A percentile compares a stretch with the other conserved stretches of the same genome.
phyloP scores from a whole-genome alignment of 2,329 filamentous ascomycete species.

The Cladosporium velox region DNA sequence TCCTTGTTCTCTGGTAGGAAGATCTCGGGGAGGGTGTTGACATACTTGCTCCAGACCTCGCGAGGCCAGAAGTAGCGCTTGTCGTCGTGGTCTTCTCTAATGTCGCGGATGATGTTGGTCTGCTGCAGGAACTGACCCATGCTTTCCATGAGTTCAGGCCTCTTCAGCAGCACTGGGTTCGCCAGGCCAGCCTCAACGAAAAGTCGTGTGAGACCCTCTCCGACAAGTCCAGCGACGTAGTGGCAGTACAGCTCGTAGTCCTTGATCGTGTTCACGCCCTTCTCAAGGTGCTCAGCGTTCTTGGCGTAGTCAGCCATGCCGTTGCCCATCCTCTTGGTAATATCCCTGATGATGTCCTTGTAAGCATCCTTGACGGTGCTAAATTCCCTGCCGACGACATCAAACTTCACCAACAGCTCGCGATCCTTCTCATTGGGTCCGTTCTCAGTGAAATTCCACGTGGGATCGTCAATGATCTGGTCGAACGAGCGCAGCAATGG shows the following conservation, averaged over 20 bases:
- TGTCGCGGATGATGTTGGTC: conserved; percentile 97
- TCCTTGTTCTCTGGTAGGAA: conserved; percentile 79
- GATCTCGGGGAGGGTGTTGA: conserved; percentile 84
- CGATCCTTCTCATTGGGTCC: conserved; percentile 92
- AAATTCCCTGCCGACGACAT: conserved; percentile 82
- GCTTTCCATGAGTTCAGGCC: conserved; percentile 80
- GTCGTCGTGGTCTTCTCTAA: conserved; percentile 86
- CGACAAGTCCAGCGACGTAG: conserved; percentile 97
- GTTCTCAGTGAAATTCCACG: conserved; percentile 87
- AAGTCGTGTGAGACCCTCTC: conserved; percentile 85
- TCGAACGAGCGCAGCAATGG: conserved; percentile 83
- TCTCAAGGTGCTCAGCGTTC: conserved; percentile 71
- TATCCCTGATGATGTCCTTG: conserved; percentile 84
- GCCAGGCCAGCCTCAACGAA: conserved; percentile 87
- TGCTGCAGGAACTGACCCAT: conserved; percentile 99
- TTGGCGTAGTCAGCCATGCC: conserved; percentile 96
- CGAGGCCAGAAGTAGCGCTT: conserved; percentile 90
- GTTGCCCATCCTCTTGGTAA: conserved; percentile 92
- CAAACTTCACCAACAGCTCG: conserved; percentile 88
- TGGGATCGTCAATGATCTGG: conserved; percentile 74
- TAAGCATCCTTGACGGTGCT: conserved; percentile 85
- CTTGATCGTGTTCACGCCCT: conserved; percentile 77
- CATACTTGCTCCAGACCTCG: conserved; percentile 96
- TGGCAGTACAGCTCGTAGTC: conserved; percentile 98
- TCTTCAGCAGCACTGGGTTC: conserved; percentile 78